Evolutionary conservation across 2,329 filamentous ascomycete species (phyloP).

Genomic region (Paraconiothyrium sp.): DNA sequence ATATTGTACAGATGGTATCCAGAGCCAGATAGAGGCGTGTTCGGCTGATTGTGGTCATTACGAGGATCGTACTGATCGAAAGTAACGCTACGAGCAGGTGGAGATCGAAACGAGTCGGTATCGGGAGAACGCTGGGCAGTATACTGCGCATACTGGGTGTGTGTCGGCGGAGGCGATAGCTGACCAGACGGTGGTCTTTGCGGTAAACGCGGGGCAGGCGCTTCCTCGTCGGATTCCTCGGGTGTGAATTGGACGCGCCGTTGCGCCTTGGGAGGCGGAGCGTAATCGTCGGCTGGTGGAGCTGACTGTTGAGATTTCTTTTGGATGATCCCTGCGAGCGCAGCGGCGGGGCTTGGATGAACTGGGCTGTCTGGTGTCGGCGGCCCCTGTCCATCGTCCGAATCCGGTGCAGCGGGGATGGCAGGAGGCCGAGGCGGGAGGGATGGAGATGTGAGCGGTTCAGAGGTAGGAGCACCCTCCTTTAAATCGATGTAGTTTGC

Average conservation of each 20-base stretch:
- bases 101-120: constrained; percentile 38
- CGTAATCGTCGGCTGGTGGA: constrained; percentile 50
- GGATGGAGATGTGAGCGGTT: constrained; percentile 55
- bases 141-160: constrained; percentile 53
- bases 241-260: constrained; percentile 67
- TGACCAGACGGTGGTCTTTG: constrained; percentile 67
- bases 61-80: constrained; percentile 55
- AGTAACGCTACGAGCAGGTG: constrained; percentile 51
- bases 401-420: constrained; percentile 51
- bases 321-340: constrained; percentile 63
- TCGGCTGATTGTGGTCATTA: constrained; percentile 49
- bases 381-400: constrained; percentile 55
- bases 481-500: constrained; percentile 91
- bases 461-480: constrained; percentile 55
- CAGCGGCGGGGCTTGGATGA: constrained; percentile 66
- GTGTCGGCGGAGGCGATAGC: constrained; percentile 59
- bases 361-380: constrained; percentile 57
- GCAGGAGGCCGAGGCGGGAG: constrained; percentile 52
- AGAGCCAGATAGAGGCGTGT: constrained; percentile 67
- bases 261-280: constrained; percentile 62
- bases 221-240: constrained; percentile 74
- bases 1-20: constrained; percentile 96
- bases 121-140: constrained; percentile 53
- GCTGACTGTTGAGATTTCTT: constrained; percentile 55
- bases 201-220: constrained; percentile 66